Evolutionary conservation across 345 rosid genomes (phyloP), one percentile per base, ranked within the genome.

Genomic region (Combretum micranthum): DNA sequence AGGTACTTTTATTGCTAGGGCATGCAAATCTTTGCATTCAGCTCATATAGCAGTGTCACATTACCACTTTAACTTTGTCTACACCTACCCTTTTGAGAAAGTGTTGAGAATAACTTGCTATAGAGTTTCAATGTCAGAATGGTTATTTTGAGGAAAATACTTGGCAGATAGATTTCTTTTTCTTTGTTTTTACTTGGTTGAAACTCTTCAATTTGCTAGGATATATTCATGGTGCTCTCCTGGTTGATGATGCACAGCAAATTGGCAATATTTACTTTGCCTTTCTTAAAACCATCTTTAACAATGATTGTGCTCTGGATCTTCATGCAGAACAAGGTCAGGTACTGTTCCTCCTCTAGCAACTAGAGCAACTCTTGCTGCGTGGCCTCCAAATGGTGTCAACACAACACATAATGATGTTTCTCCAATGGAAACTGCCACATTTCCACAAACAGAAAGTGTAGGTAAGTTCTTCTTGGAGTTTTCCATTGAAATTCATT

Each of bases 361-460:
- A 60, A 71, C 84, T 53, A 83, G 97, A 72, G 99, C 96, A 61
- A 82, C 90, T 62, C 72, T 49, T 57, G 96, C 96, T 55, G 99
- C 97, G 12, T 93, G 97, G 99, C 71, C 80, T 1, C 59, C 44
- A 46, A 69, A 70, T 61, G 74, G 65, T 57, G 65, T 13, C 60
- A 50, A 52, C 72, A 55, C 47, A 56, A 73, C 63, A 66, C 78
- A 63, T 20, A 65, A 73, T n/a, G 42, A 69, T 66, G 65, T 62
- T 62, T 72, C 75, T 50, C 48, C 60, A 23, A 46, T 71, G 23
- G 78, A 59, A 55, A 50, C 48, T 78, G 75, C 65, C 62, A 56
- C 61, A 60, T 67, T 64, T 47, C 47, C 57, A 55, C 76, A 42
- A 54, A 54, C 66, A 50, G 71, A 18, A 13, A 58, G 19, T 22